phyloP scores from a whole-genome alignment of 2,329 filamentous ascomycete genomes.

The Clarireedia hainanense region DNA sequence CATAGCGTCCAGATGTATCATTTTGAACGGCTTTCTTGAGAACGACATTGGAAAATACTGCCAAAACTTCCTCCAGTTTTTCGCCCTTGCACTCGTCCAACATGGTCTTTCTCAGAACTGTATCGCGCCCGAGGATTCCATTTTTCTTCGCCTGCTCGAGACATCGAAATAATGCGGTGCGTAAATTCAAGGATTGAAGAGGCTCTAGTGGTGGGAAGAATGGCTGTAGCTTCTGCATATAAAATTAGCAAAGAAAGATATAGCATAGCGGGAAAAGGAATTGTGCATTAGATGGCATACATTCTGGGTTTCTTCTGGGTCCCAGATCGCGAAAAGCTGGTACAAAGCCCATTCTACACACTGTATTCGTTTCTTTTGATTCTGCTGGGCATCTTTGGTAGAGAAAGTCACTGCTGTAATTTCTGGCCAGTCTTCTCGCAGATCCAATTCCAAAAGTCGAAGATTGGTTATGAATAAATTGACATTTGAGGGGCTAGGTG shows the following conservation, averaged over 20 bases:
- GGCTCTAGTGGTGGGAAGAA: slow-evolving; percentile 90
- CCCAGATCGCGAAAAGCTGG: slow-evolving; percentile 77
- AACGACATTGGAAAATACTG: slow-evolving; percentile 76
- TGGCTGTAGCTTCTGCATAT: slow-evolving; percentile 67
- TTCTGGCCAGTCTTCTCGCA: slow-evolving; percentile 68
- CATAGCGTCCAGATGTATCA: slow-evolving; percentile 33
- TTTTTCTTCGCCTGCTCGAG: slow-evolving; percentile 85
- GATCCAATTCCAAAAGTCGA: slow-evolving; percentile 72
- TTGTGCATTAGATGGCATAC: slow-evolving; percentile 37
- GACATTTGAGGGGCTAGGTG: slow-evolving; percentile 41
- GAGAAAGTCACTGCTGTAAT: slow-evolving; percentile 66
- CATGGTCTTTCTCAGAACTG: slow-evolving; percentile 84
- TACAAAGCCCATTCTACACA: slow-evolving; percentile 88
- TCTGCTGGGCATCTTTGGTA: slow-evolving; percentile 55
- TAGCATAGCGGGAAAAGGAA: too few relatives aligned
- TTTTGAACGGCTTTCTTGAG: slow-evolving; percentile 58
- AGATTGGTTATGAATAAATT: slow-evolving; percentile 75
- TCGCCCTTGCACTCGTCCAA: slow-evolving; percentile 94
- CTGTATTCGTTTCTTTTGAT: slow-evolving; percentile 75
- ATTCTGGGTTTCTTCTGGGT: slow-evolving; percentile 65
- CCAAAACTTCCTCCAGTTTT: slow-evolving; percentile 77
- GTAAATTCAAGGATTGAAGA: slow-evolving; percentile 82
- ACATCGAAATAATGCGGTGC: slow-evolving; percentile 71
- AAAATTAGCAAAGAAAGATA: neutral
- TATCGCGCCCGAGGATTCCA: slow-evolving; percentile 71